phyloP scores from a whole-genome alignment of 164 flowering plant species.

The Vitis riparia region DNA sequence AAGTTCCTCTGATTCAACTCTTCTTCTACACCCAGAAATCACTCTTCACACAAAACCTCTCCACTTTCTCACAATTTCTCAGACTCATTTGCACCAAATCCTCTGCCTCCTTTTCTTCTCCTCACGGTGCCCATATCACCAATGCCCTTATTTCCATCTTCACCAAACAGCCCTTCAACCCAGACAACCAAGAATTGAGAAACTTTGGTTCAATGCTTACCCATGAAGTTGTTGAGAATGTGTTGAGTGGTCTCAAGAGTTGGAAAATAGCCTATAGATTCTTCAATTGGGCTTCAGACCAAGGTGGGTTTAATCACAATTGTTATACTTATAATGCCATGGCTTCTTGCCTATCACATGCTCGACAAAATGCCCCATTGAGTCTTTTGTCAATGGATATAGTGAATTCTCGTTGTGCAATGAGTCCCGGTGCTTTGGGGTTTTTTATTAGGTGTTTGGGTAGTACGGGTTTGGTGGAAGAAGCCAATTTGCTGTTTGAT shows the following conservation, averaged over 20 bases:
- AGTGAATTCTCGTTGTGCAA: slow-evolving; percentile 35
- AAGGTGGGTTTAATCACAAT: slow-evolving; percentile 52
- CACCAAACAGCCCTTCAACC: slow-evolving; percentile 28
- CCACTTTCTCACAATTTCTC: not conserved
- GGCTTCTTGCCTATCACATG: slow-evolving; percentile 67
- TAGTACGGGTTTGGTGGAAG: slow-evolving; percentile 53
- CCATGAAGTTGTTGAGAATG: slow-evolving; percentile 55
- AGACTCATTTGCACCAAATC: slow-evolving; percentile 1
- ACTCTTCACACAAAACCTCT: not conserved
- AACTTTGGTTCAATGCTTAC: slow-evolving; percentile 41
- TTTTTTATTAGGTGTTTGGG: slow-evolving; percentile 79
- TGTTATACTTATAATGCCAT: slow-evolving; percentile 77
- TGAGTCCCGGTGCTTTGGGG: slow-evolving; percentile 79
- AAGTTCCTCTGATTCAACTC: not conserved
- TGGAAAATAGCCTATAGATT: slow-evolving; percentile 60
- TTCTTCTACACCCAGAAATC: not conserved
- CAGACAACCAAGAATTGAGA: slow-evolving; percentile 32
- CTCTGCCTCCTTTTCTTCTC: not conserved
- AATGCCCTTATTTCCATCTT: slow-evolving; percentile 42
- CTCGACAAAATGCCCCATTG: slow-evolving; percentile 54
- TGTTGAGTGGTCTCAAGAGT: slow-evolving; percentile 39
- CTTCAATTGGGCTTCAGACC: slow-evolving; percentile 73
- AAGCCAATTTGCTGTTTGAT: slow-evolving; percentile 68
- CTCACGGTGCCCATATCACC: not conserved
- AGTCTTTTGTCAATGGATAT: slow-evolving; percentile 40